Base-by-base conservation (phyloP, 495 filamentous ascomycete species). In the Podospora tetraspora region DNA sequence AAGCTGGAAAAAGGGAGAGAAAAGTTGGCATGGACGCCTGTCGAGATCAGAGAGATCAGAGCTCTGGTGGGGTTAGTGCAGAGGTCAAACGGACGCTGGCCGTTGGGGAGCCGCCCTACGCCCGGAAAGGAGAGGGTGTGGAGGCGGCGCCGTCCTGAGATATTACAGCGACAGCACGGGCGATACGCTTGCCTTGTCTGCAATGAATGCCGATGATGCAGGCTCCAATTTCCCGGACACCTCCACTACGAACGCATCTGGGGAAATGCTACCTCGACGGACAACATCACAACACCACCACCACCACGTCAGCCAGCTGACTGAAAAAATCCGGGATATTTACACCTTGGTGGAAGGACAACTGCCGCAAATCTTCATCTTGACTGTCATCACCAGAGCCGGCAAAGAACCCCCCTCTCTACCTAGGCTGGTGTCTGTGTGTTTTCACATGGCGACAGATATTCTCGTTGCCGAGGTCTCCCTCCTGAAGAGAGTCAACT, bases 141-240 rank as follows among this genome's bases (percentile, higher is more conserved):
- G 25, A 12, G 43, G 62, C n/a, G 32, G 62, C 23, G 22, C 37
- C 22, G 43, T 64, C 32, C 32, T 23, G 32, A 30, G 21, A 57
- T 59, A 56, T 66, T 52, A 56, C 52, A 56, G 27, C 23, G 25
- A 29, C 63, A 10, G 16, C 43, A 59, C 25, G 21, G 30, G 57
- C 21, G 19, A 43, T 43, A 21, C 57, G 27, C 52, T 66, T 66
- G 52, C 57, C n/a, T 19, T 59, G 59, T 37, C 22, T 25, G 57
- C 23, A 16, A 5, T 16, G 43, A 66, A 23, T 30, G 64, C 64
- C 56, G 64, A 37, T 56, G 64, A 37, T 56, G 64, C 64, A 59
- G 32, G 30, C 34, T 66, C 25, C 52, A n/a, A 52, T 52, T 8
- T 52, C 29, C 11, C 30, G 64, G 43, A 8, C 43, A 52, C 27